Base-by-base conservation (phyloP, 192 early-diverging fungal genomes). In the Bifiguratus adelaidae region DNA sequence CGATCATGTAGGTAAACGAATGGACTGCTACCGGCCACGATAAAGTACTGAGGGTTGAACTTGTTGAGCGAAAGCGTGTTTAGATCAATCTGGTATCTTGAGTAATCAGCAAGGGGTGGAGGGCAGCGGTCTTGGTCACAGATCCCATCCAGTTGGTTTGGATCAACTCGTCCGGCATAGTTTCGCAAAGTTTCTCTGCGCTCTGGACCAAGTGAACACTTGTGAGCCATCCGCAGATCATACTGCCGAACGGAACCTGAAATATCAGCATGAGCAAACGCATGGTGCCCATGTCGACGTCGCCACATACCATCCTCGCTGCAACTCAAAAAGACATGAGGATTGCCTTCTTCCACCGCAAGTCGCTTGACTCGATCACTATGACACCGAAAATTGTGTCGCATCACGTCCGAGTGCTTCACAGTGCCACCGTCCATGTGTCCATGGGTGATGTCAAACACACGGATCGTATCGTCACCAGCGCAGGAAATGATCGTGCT, bases 401-500 rank as follows among this genome's bases (percentile, higher is more conserved):
- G 52, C 37, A 58, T 55, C 41, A n/a, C n/a, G n/a, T n/a, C n/a
- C n/a, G n/a, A n/a, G 37, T 57, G 64, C 27, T 25, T 60, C 30
- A 35, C 47, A 15, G 30, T 41, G 18, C 49, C 60, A 21, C 45
- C 26, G 20, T n/a, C 32, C 21, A 42, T 13, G n/a, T 22, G 28
- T 20, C 15, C 23, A 23, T 38, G 24, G 30, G 34, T 20, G 18
- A 56, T n/a, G 21, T 63, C 60, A 41, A 63, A 63, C 1, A 63
- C 45, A 18, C 60, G 60, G 0, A 63, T 40, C 30, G 55, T 54
- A 2, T 65, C 60, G 41, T 86, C 79, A 38, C 70, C 76, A 0
- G 82, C 76, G 40, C 78, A 83, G 2, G 78, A 76, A 16, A 84
- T 53, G 19, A 84, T 63, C 9, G 69, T 42, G 3, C 63, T 52